Base-by-base conservation (phyloP, 805 yeast species). In the Candida berthetii region DNA sequence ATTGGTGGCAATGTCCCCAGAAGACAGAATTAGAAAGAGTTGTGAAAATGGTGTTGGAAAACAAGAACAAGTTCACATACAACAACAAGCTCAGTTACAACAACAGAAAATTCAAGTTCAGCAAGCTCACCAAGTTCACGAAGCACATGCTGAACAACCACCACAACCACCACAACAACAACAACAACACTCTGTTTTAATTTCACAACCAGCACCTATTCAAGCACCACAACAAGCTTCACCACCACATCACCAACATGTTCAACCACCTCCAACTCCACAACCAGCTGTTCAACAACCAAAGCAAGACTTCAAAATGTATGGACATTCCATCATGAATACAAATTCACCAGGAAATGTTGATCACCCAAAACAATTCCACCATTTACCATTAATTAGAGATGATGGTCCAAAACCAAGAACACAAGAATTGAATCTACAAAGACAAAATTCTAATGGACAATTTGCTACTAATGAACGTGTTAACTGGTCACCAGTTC, bases 351-450 rank as follows among this genome's bases (percentile, higher is more conserved):
- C 36, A 16, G 32, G 20, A 2, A 22, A 8, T 22, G 8, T 22
- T 6, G 24, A 22, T 22, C 24, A 22, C 6, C 43, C 51, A n/a
- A 48, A 47, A 32, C 48, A 49, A 24, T 54, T 51, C 44, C 58
- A 54, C 19, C 60, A 55, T 35, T 42, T 55, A 4, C 60, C 60
- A 15, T 38, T 52, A 18, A 57, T 58, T 27, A 45, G 49, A 33
- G 53, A 49, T 37, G 52, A 11, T 54, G 46, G 13, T 35, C 46
- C 7, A 41, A 43, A 14, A 40, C 52, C 5, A 45, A 33, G 15
- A 48, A 55, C 0, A 48, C 55, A 32, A 22, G 24, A 22, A 22
- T 22, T 22, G 6, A 22, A 22, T 8, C 24, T 7, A 7, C 24
- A 22, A 22, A 22, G 24, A 22, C 24, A 22, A 8, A 6, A 22